Base-by-base conservation (phyloP, 768 basidiomycete species). In the Podaxis mareebaensis region DNA sequence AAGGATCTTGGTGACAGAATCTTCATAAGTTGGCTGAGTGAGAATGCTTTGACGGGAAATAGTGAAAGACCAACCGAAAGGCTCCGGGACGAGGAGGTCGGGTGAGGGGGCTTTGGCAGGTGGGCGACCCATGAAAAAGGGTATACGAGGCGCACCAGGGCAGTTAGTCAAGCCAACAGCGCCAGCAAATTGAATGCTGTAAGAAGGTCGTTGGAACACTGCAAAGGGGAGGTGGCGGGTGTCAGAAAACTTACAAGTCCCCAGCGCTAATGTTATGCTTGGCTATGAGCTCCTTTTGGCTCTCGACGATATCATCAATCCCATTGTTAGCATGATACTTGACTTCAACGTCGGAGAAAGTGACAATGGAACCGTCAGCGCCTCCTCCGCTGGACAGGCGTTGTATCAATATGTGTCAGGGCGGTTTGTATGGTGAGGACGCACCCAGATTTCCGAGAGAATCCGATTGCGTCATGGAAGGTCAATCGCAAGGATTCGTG, bases 321-420 rank as follows among this genome's bases (percentile, higher is more conserved):
- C 82, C 82, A 28, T 63, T 65, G 67, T 83, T 83, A 4, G 81
- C 80, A 6, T 71, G 67, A 71, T 79, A 84, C 7, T 66, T 61
- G 22, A 76, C 71, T 67, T 84, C 84, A 40, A 77, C 75, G 8
- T 76, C 72, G 24, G 70, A 67, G 71, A 85, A 84, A 1, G 74
- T 71, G 63, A 82, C 75, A 64, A 84, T 78, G 3, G 82, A 84
- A 30, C 82, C 84, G 63, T 85, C 83, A 51, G 79, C 78, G 20
- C 79, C 79, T 67, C 79, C 78, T 60, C 78, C 77, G 59, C 78
- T 79, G 39, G 57, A 61, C 17, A 46, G 49, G 15, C 2, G 33
- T 33, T 33, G 33, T 46, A 13, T 57, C 5, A 30, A n/a, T 46
- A 22, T 28, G 24, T 39, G 28, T n/a, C 39, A 3, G 12, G 11